Evolutionary conservation across 371 early-diverging fungal genomes (phyloP).

Genomic region (Mortierella sp.): DNA sequence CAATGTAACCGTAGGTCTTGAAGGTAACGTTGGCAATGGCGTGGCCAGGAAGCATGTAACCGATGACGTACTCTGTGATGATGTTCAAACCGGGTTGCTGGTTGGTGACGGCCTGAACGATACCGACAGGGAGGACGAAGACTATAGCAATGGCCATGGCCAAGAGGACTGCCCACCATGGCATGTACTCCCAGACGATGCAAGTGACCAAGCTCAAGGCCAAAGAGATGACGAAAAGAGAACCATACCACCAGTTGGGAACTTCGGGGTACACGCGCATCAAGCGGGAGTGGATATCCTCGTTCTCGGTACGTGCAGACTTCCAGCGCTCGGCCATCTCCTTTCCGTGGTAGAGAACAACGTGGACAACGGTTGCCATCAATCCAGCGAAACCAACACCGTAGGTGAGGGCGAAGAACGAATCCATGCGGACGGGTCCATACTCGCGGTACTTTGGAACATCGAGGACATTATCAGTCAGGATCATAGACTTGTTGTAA

Average conservation of each 20-base stretch:
- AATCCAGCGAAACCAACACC: slow-evolving; percentile 56
- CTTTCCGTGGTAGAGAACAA: slow-evolving; percentile 67
- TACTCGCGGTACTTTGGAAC: slow-evolving; percentile 58
- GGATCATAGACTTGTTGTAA: slow-evolving; percentile 21
- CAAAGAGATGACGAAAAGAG: slow-evolving; percentile 56
- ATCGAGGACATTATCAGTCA: slow-evolving; percentile 51
- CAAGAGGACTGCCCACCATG: slow-evolving; percentile 64
- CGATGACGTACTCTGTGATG: slow-evolving; percentile 68
- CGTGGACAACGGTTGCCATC: slow-evolving; percentile 72
- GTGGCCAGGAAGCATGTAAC: slow-evolving; percentile 72
- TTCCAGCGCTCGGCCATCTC: slow-evolving; percentile 69
- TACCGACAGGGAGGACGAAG: slow-evolving; percentile 65
- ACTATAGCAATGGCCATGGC: slow-evolving; percentile 63
- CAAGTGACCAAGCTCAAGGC: slow-evolving; percentile 57
- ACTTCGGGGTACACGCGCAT: slow-evolving; percentile 79
- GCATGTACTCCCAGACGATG: slow-evolving; percentile 57
- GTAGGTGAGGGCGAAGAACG: slow-evolving; percentile 57
- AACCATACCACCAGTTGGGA: slow-evolving; percentile 65
- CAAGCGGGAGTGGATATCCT: slow-evolving; percentile 76
- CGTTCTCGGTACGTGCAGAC: slow-evolving; percentile 64
- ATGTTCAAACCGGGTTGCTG: slow-evolving; percentile 51
- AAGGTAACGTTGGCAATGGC: slow-evolving; percentile 77
- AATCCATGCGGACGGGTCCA: slow-evolving; percentile 69
- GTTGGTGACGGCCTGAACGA: slow-evolving; percentile 40
- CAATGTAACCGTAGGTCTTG: slow-evolving; percentile 76